Percentiles rank a stretch among this genome's conserved stretches.
Conservation (phyloP, 2,329 filamentous ascomycete genomes). For the Thermothelomyces thermophilus region DNA sequence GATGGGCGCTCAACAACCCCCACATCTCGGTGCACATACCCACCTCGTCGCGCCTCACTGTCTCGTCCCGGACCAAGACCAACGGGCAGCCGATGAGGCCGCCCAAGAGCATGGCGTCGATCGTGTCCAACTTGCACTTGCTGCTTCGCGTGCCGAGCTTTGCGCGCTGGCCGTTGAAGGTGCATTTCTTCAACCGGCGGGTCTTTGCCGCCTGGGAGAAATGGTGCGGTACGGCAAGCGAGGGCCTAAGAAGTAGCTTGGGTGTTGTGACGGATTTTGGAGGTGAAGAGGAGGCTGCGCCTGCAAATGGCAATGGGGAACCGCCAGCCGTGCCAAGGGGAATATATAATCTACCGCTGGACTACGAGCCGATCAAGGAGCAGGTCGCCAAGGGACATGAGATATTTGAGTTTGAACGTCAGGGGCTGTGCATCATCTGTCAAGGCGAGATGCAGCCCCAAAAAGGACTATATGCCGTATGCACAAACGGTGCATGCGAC, state of each 20-base stretch:
- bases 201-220: constrained; percentile 62
- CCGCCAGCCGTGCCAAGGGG: constrained; percentile 32
- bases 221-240: constrained; percentile 45
- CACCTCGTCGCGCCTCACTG: constrained; percentile 50
- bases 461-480: constrained; percentile 50
- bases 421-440: constrained; percentile 51
- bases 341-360: constrained; percentile 48
- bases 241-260: constrained; percentile 42
- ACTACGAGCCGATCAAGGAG: constrained; percentile 46
- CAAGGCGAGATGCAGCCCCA: constrained; percentile 38
- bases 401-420: constrained; percentile 49
- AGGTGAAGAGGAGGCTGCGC: constrained; percentile 5
- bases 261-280: constrained; percentile 52
- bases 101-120: constrained; percentile 54
- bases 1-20: constrained; percentile 89
- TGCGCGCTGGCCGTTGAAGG: constrained; percentile 68
- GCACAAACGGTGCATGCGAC: constrained; percentile 47
- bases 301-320: background rate
- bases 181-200: constrained; percentile 72
- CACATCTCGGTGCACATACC: constrained; percentile 75
- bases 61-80: constrained; percentile 44
- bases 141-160: constrained; percentile 77
- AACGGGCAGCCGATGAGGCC: constrained; percentile 53
- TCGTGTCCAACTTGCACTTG: constrained; percentile 74
- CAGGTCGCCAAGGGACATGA: constrained; percentile 51